Base-by-base conservation (phyloP, 768 basidiomycete genomes). In the Agrocybe chaxingu region DNA sequence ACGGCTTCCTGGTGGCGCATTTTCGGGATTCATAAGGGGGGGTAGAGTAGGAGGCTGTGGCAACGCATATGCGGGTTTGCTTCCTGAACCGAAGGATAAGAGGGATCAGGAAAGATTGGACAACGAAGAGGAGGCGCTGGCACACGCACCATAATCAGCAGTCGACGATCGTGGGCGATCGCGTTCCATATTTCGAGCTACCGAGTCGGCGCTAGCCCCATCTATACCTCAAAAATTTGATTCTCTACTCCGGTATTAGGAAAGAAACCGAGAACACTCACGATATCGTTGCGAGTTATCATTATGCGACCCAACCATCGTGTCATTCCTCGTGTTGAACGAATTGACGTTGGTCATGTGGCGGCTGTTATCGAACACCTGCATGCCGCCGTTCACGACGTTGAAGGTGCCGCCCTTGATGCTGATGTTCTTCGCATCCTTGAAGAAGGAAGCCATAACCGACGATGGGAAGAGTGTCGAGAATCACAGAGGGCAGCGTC, bases 381-480 rank as follows among this genome's bases (percentile, higher is more conserved):
- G 48, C 30, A 43, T 40, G 12, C 47, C 43, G 3, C 56, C 57
- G 7, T 42, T 43, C 2, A 56, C 45, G 3, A 46, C 13, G 44
- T 48, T 53, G 51, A 63, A 63, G 1, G 41, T 12, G 1, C 56
- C 62, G 4, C 55, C 57, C 8, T 1, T 29, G 41, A 63, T 61
- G 13, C 36, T 45, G 44, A 62, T n/a, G 35, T 53, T 42, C 10
- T 8, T 9, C 1, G 55, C 49, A 3, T 51, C 46, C 7, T 40
- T 9, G 44, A 62, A 62, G 52, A 62, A 62, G 31, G 51, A 24
- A 16, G 16, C 1, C 24, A 24, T 24, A 2, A 5, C 1, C 24
- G 24, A 24, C 24, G 24, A 2, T 24, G 5, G 1, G 5, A 24
- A 24, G 24, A 24, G 24, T 2, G 24, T 24, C 5, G 24, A 24